Conservation (phyloP, 768 basidiomycete species). For the Cystobasidiopsis lactophilus region DNA sequence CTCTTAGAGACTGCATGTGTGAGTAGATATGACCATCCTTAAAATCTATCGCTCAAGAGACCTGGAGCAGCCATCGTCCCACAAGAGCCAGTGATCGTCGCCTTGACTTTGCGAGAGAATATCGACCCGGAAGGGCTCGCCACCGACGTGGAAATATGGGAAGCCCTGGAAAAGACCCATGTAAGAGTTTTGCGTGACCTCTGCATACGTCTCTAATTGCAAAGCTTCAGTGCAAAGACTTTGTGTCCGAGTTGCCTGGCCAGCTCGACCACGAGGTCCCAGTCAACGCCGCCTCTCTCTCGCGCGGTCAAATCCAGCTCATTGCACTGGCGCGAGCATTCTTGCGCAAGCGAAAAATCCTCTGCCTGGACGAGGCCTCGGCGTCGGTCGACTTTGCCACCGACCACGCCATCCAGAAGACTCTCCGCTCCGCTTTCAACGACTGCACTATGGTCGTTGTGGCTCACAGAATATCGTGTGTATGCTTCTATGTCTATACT, state of each 20-base stretch:
- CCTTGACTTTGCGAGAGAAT: constrained; percentile 8
- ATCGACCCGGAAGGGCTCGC: constrained; percentile 9
- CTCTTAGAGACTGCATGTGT: constrained; percentile 2
- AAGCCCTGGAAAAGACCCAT: constrained; percentile 4
- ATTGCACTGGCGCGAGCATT: constrained; percentile 9
- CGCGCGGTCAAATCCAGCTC: constrained; percentile 11
- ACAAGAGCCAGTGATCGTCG: constrained; percentile 8
- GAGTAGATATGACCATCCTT: no score
- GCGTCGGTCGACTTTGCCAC: constrained; percentile 8
- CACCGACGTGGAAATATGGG: constrained; percentile 11
- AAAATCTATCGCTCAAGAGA: no score
- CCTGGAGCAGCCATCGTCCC: background rate
- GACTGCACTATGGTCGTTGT: constrained; percentile 8
- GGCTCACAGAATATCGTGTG: constrained; percentile 7
- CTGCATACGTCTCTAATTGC: no score
- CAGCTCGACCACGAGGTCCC: constrained; percentile 1
- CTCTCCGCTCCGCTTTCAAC: constrained; percentile 7
- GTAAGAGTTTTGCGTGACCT: background rate
- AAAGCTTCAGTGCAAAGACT: constrained; percentile 3
- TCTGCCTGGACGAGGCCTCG: constrained; percentile 10
- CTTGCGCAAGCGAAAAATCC: constrained; percentile 8
- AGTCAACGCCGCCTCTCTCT: background rate
- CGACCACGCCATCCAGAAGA: constrained; percentile 7
- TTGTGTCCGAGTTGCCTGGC: constrained; percentile 2
- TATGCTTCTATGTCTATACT: no score